Percentiles rank a stretch among this genome's conserved stretches.
Evolutionary conservation across 1,284 basidiomycete species (phyloP).

Genomic region (Puccinia coronata): DNA sequence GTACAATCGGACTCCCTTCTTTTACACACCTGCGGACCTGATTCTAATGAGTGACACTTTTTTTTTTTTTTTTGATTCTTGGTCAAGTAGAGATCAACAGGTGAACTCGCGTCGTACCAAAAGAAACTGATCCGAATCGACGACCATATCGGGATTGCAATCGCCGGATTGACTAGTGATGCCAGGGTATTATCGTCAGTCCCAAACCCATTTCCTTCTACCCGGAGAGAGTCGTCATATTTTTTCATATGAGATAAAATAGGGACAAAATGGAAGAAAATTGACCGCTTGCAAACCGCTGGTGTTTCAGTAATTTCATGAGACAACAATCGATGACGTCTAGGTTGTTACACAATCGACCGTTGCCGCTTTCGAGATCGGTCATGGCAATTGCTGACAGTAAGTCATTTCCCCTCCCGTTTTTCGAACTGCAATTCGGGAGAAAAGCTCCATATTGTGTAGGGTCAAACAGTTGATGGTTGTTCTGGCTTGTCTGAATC

Average conservation of each 20-base stretch:
- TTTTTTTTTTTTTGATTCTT: constrained; percentile 5
- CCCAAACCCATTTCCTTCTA: not conserved
- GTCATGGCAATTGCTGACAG: constrained; percentile 94
- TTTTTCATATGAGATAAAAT: not conserved
- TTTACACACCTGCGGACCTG: not conserved
- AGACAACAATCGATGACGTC: constrained; percentile 95
- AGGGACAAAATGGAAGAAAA: not conserved
- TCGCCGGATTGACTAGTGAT: constrained; percentile 95
- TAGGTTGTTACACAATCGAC: constrained; percentile 90
- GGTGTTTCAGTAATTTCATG: constrained; percentile 84
- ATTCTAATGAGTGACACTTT: not conserved
- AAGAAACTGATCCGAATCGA: constrained; percentile 99
- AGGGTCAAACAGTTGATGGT: not conserved
- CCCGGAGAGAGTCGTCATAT: too few relatives aligned
- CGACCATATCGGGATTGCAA: constrained; percentile 97
- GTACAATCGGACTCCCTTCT: constrained; percentile 60
- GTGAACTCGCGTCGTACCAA: constrained; percentile 96
- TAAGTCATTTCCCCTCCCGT: constrained; percentile 58
- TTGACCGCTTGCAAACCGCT: not conserved
- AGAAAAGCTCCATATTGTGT: not conserved
- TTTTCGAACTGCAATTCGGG: not conserved
- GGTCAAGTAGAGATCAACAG: constrained; percentile 79
- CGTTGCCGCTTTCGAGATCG: constrained; percentile 87
- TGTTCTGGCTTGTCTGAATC: constrained; percentile 19
- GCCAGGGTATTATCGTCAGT: constrained; percentile 88